Conservation (phyloP, 2,329 filamentous ascomycete species). For the Neofusicoccum cordaticola region DNA sequence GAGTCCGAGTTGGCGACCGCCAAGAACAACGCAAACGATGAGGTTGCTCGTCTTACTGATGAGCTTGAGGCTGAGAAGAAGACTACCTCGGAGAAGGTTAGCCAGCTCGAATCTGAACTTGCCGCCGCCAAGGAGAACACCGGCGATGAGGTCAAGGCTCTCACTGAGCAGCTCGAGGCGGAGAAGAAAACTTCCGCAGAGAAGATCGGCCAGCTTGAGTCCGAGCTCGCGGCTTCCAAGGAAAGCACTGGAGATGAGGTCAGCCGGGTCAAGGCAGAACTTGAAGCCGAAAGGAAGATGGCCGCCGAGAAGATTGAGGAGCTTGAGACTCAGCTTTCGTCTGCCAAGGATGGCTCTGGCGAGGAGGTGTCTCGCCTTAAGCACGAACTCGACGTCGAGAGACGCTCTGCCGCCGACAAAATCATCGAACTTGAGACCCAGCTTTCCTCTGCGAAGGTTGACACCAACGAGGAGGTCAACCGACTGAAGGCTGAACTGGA, state of each 20-base stretch:
- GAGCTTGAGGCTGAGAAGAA: slow-evolving; percentile 11
- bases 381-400: slow-evolving; percentile 8
- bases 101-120: slow-evolving; percentile 6
- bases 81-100: background rate
- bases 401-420: slow-evolving; percentile 2
- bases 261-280: background rate
- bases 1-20: background rate
- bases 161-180: background rate
- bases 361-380: slow-evolving; percentile 6
- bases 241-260: slow-evolving; percentile 5
- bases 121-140: background rate
- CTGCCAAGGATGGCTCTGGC: background rate
- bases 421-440: slow-evolving; percentile 11
- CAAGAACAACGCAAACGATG: background rate
- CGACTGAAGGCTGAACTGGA: slow-evolving; percentile 10
- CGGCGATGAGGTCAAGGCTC: background rate
- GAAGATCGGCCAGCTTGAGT: slow-evolving; percentile 12
- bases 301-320: slow-evolving; percentile 3
- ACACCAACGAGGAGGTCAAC: background rate
- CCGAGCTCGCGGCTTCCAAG: slow-evolving; percentile 5
- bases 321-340: slow-evolving; percentile 2
- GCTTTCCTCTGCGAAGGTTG: background rate
- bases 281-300: slow-evolving; percentile 6
- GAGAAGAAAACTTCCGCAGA: slow-evolving; percentile 11
- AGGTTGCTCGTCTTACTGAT: slow-evolving; percentile 2